These are phyloP conservation scores for Priceomyces medius DNA, from an alignment of 805 yeast species.

Conservation along the genomic window DNA sequence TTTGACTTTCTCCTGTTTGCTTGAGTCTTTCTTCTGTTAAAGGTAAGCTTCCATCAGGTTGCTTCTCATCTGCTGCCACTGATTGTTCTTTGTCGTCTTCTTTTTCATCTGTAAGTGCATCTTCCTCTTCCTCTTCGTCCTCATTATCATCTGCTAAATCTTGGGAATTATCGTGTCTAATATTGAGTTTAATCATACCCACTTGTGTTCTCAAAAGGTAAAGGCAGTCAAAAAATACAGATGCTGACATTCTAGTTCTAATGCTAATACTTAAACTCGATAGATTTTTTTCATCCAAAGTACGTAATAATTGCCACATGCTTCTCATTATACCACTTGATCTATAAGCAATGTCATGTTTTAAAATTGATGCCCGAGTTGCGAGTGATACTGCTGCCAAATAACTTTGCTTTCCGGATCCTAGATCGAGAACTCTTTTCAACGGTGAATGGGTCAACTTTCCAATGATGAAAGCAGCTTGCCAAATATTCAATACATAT, in stretches of 20 bases:
- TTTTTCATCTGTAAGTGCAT: slow-evolving; percentile 15
- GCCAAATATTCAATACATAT: slow-evolving; percentile 83
- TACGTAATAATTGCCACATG: slow-evolving; percentile 84
- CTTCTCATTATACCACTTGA: slow-evolving; percentile 92
- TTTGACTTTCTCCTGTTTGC: slow-evolving; percentile 19
- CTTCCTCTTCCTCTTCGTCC: slow-evolving; percentile 24
- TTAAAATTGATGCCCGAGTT: slow-evolving; percentile 76
- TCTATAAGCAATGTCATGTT: slow-evolving; percentile 90
- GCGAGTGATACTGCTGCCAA: slow-evolving; percentile 66
- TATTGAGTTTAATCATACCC: slow-evolving; percentile 71
- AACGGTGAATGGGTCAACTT: slow-evolving; percentile 76
- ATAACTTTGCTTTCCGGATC: slow-evolving; percentile 69
- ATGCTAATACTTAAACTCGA: slow-evolving; percentile 52
- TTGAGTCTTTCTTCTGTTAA: slow-evolving; percentile 6
- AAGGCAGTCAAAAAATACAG: slow-evolving; percentile 87
- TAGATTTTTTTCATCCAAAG: slow-evolving; percentile 55
- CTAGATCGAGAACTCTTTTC: slow-evolving; percentile 62
- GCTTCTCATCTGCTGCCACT: slow-evolving; percentile 25
- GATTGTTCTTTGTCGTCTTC: slow-evolving; percentile 26
- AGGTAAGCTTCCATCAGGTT: slow-evolving; percentile 19
- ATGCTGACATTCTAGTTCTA: slow-evolving; percentile 85
- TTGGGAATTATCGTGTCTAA: slow-evolving; percentile 22
- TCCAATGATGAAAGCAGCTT: slow-evolving; percentile 81
- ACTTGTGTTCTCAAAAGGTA: slow-evolving; percentile 83
- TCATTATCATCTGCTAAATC: slow-evolving; percentile 28